Percentiles rank a stretch among this genome's conserved stretches.
phyloP scores from a whole-genome alignment of 768 basidiomycete genomes.

The Termitomyces sp. region DNA sequence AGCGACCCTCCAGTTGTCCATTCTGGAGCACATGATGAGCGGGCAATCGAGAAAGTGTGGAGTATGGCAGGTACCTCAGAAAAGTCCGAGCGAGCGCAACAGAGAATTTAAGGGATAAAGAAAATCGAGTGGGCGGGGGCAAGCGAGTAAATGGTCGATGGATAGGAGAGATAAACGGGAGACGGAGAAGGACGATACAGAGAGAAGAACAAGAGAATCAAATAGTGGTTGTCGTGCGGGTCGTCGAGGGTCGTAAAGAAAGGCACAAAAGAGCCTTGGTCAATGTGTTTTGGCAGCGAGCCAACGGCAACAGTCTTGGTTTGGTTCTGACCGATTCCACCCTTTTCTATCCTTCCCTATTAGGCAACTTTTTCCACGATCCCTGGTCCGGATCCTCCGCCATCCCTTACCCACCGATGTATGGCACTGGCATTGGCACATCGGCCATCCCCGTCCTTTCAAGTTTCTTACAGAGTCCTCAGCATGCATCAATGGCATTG shows the following conservation, averaged over 20 bases:
- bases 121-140: slow-evolving; percentile 17
- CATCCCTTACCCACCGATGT: background rate
- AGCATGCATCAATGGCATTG: background rate
- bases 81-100: slow-evolving; percentile 29
- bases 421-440: background rate
- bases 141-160: slow-evolving; percentile 18
- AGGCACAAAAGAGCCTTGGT: slow-evolving; percentile 30
- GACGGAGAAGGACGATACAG: slow-evolving; percentile 27
- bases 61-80: slow-evolving; percentile 23
- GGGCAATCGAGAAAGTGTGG: slow-evolving; percentile 14
- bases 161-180: slow-evolving; percentile 30
- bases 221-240: slow-evolving; percentile 53
- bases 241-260: slow-evolving; percentile 56
- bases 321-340: slow-evolving; percentile 29
- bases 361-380: slow-evolving; percentile 19
- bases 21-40: slow-evolving; percentile 35
- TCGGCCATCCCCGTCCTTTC: slow-evolving; percentile 1
- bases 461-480: background rate
- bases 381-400: slow-evolving; percentile 9
- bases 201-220: slow-evolving; percentile 40
- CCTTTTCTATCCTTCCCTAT: slow-evolving; percentile 30
- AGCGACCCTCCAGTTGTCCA: slow-evolving; percentile 96
- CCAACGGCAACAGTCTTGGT: slow-evolving; percentile 32
- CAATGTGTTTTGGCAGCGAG: slow-evolving; percentile 28
- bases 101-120: slow-evolving; percentile 25